Evolutionary conservation across 306 rosid genomes (phyloP).

Genomic region (Alnus glutinosa): DNA sequence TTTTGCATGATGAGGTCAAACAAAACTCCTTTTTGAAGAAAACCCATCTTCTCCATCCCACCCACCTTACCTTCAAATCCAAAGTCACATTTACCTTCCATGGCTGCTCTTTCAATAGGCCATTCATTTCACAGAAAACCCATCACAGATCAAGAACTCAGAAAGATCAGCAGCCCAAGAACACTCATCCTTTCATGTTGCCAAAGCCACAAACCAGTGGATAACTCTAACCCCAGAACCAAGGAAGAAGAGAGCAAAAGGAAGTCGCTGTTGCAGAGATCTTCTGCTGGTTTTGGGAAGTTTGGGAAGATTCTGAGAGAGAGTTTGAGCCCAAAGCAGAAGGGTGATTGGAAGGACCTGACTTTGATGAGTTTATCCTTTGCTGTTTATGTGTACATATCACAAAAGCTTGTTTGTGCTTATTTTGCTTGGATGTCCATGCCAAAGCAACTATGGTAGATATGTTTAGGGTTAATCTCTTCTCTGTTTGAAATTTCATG

Average conservation of each 20-base stretch:
- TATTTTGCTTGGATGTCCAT: conserved; percentile 49
- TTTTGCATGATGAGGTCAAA: conserved; percentile 4
- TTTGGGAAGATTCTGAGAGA: conserved; percentile 44
- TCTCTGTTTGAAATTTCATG: background rate
- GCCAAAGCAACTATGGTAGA: conserved; percentile 46
- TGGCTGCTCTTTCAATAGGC: conserved; percentile 33
- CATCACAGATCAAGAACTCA: background rate
- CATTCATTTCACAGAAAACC: conserved; percentile 6
- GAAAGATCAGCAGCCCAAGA: conserved; percentile 27
- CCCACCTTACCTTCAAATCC: background rate
- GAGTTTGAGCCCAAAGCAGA: conserved; percentile 48
- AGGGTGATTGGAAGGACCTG: conserved; percentile 66
- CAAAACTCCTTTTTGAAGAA: background rate
- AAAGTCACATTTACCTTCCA: conserved; percentile 14
- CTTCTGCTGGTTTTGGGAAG: conserved; percentile 28
- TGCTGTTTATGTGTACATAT: conserved; percentile 63
- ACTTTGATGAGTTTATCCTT: conserved; percentile 56
- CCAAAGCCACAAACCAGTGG: conserved; percentile 29
- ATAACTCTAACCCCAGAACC: conserved; percentile 12
- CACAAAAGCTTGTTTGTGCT: conserved; percentile 53
- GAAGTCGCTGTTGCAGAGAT: background rate
- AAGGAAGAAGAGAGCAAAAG: conserved; percentile 17
- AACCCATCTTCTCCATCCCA: background rate
- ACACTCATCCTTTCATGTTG: conserved; percentile 13
- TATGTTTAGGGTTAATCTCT: background rate